Evolutionary conservation across 2,329 filamentous ascomycete genomes (phyloP).

Genomic region (Whalleya microplaca): DNA sequence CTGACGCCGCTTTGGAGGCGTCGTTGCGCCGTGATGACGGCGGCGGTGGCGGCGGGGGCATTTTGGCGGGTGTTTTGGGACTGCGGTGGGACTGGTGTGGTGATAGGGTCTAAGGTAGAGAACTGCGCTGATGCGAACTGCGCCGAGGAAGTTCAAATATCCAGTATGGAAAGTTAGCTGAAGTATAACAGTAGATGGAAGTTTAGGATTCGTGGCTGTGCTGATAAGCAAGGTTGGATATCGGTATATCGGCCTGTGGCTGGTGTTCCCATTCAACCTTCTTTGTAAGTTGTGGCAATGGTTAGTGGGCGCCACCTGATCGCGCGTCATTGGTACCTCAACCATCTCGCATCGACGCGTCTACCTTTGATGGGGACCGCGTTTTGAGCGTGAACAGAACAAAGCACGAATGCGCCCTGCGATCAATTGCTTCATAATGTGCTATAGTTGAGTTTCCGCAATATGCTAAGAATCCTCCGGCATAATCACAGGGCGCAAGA

Average conservation of each 20-base stretch:
- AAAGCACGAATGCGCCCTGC: not conserved
- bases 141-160: no score
- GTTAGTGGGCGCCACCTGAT: slow-evolving; percentile 17
- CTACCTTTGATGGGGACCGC: not conserved
- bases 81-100: no score
- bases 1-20: slow-evolving; percentile 36
- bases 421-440: not conserved
- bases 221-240: not conserved
- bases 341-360: slow-evolving; percentile 18
- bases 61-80: not conserved
- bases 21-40: slow-evolving; percentile 40
- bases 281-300: not conserved
- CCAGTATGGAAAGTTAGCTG: not conserved
- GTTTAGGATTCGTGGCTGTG: not conserved
- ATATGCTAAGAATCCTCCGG: slow-evolving; percentile 2
- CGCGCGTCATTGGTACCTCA: slow-evolving; percentile 12
- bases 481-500: slow-evolving; percentile 10
- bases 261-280: not conserved
- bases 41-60: slow-evolving; percentile 46
- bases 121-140: no score
- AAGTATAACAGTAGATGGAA: not conserved
- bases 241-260: not conserved
- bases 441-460: not conserved
- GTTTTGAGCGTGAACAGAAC: not conserved
- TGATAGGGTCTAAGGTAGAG: not conserved